These are phyloP conservation scores for Metschnikowia vanudenii DNA, from an alignment of 805 yeast genomes.

Conservation along the genomic window DNA sequence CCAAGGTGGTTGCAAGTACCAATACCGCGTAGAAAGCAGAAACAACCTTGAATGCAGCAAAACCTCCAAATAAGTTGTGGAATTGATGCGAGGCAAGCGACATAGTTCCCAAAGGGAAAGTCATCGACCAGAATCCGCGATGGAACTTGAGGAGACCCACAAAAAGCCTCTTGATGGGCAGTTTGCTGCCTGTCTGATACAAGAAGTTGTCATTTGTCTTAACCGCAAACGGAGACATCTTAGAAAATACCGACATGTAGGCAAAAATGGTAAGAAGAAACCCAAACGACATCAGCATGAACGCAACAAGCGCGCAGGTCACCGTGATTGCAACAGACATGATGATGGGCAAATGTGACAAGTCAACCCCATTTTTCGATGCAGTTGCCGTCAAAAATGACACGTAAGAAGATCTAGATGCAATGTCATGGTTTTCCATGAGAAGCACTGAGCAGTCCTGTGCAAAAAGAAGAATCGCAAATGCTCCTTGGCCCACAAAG, in stretches of 20 bases:
- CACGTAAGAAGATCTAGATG: constrained; percentile 11
- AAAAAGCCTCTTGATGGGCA: constrained; percentile 10
- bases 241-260: constrained; percentile 41
- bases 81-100: constrained; percentile 57
- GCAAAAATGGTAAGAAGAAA: constrained; percentile 47
- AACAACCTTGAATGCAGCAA: constrained; percentile 59
- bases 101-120: constrained; percentile 85
- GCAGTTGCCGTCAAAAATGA: constrained; percentile 13
- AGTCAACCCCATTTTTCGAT: constrained; percentile 1
- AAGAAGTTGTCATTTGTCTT: constrained; percentile 24
- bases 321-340: constrained; percentile 16
- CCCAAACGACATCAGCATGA: constrained; percentile 52
- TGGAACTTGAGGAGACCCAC: constrained; percentile 24
- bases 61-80: constrained; percentile 29
- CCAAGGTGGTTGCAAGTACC: constrained; percentile 44
- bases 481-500: constrained; percentile 82
- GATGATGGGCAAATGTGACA: constrained; percentile 5
- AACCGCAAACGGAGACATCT: constrained; percentile 34
- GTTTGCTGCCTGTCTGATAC: constrained; percentile 17
- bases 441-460: constrained; percentile 33
- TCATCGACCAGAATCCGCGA: constrained; percentile 65
- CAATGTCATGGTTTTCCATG: constrained; percentile 11
- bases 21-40: constrained; percentile 59
- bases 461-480: constrained; percentile 59
- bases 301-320: constrained; percentile 34